phyloP scores from a whole-genome alignment of 768 basidiomycete species.

The Phaffia australis region DNA sequence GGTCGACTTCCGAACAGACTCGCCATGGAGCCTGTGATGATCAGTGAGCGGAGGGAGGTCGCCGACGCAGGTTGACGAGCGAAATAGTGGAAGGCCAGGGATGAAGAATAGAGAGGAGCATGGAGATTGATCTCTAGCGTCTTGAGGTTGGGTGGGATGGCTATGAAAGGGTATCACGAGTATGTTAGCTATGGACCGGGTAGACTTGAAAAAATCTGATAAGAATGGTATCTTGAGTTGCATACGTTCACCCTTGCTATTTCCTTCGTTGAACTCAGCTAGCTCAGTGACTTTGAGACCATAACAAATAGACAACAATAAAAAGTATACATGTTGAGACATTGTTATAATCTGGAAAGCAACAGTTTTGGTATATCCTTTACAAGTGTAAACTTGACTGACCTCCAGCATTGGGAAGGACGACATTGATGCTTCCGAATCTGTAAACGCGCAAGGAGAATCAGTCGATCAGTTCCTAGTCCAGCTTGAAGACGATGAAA shows the following conservation, averaged over 20 bases:
- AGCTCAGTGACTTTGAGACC: not conserved
- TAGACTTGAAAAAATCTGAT: too few species aligned
- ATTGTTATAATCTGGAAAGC: too few species aligned
- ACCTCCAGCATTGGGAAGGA: slow-evolving; percentile 22
- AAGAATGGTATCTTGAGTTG: too few species aligned
- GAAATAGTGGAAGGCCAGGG: slow-evolving; percentile 19
- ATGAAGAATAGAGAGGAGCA: slow-evolving; percentile 14
- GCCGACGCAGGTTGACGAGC: not conserved
- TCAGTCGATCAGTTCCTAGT: not conserved
- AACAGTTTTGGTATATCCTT: too few species aligned
- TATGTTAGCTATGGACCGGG: too few species aligned
- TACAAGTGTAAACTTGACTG: too few species aligned
- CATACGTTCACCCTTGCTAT: slow-evolving; percentile 7
- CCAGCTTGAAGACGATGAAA: not conserved
- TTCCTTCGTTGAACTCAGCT: not conserved
- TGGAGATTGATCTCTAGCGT: slow-evolving; percentile 20
- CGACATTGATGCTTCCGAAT: slow-evolving; percentile 20
- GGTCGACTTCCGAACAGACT: slow-evolving; percentile 9
- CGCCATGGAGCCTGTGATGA: slow-evolving; percentile 22
- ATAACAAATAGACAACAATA: too few species aligned
- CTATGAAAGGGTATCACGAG: not conserved
- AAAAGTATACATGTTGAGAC: too few species aligned
- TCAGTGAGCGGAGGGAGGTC: not conserved
- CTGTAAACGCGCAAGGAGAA: not conserved
- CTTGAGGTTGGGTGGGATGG: slow-evolving; percentile 2